Conservation (phyloP, 805 yeast genomes). For the Ascoidea rubescens region DNA sequence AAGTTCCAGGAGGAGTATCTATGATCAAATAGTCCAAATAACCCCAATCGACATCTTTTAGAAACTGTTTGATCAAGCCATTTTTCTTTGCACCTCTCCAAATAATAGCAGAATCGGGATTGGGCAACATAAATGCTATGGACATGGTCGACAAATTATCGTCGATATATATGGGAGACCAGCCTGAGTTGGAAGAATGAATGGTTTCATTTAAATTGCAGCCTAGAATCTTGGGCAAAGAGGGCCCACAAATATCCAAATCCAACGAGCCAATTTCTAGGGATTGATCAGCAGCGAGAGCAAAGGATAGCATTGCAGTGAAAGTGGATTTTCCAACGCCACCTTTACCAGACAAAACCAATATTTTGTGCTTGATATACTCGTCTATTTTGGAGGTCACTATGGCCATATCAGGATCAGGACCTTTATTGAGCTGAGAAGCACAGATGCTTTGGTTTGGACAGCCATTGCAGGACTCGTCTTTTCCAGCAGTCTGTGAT, state of each 20-base stretch:
- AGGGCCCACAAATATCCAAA: slow-evolving; percentile 95
- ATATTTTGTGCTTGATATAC: slow-evolving; percentile 60
- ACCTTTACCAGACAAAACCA: slow-evolving; percentile 57
- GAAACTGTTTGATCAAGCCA: slow-evolving; percentile 81
- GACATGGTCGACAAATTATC: slow-evolving; percentile 94
- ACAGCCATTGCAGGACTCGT: slow-evolving; percentile 90
- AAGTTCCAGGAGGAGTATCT: slow-evolving; percentile 98
- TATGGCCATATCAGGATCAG: slow-evolving; percentile 81
- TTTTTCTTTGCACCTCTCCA: slow-evolving; percentile 98
- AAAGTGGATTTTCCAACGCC: slow-evolving; percentile 83
- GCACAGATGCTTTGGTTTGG: slow-evolving; percentile 88
- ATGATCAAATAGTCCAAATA: slow-evolving; percentile 42
- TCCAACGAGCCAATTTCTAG: slow-evolving; percentile 95
- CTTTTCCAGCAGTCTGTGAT: slow-evolving; percentile 84
- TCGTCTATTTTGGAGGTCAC: slow-evolving; percentile 55
- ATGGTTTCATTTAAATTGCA: slow-evolving; percentile 64
- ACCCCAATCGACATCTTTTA: slow-evolving; percentile 95
- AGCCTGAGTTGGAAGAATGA: slow-evolving; percentile 83
- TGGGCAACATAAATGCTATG: slow-evolving; percentile 89
- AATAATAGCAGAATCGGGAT: slow-evolving; percentile 82
- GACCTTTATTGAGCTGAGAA: slow-evolving; percentile 69
- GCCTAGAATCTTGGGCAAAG: slow-evolving; percentile 89
- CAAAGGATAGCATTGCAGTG: slow-evolving; percentile 94
- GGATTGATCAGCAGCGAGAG: slow-evolving; percentile 60
- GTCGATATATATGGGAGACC: slow-evolving; percentile 93